Percentiles rank a stretch among this genome's conserved stretches.
Evolutionary conservation across 805 yeast species (phyloP).

Genomic region (Wickerhamiella alocasiicola): DNA sequence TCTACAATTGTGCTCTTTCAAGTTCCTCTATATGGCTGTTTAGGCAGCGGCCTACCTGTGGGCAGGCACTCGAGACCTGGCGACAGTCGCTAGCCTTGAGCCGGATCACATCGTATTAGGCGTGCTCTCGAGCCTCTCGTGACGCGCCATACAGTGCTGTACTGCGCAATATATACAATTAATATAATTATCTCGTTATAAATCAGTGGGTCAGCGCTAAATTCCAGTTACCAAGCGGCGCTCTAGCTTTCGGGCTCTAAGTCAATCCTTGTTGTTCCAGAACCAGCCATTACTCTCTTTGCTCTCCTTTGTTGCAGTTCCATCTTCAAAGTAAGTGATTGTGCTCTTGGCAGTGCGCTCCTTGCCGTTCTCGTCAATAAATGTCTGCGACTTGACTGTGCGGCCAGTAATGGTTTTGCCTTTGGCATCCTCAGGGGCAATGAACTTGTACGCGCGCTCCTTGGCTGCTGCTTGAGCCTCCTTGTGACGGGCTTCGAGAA

Average conservation of each 20-base stretch:
- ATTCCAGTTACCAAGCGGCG: too few relatives aligned
- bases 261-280: too few relatives aligned
- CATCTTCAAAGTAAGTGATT: conserved; percentile 27
- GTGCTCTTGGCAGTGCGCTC: conserved; percentile 22
- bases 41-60: too few relatives aligned
- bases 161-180: neutral
- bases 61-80: too few relatives aligned
- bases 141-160: neutral
- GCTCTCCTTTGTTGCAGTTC: conserved; percentile 18
- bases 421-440: conserved; percentile 4
- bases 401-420: conserved; percentile 16
- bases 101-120: too few relatives aligned
- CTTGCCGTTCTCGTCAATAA: conserved; percentile 23
- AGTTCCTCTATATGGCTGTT: too few relatives aligned
- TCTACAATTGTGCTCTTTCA: too few relatives aligned
- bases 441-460: neutral
- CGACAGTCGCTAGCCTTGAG: too few relatives aligned
- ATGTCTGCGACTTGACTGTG: conserved; percentile 20
- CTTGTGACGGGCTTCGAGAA: conserved; percentile 52
- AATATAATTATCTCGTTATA: too few relatives aligned
- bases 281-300: conserved; percentile 22
- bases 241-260: too few relatives aligned
- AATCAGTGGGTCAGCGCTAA: too few relatives aligned
- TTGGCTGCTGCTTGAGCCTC: conserved; percentile 31
- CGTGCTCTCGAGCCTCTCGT: neutral